Percentiles rank a stretch among this genome's conserved stretches.
Conservation (phyloP, 1,284 basidiomycete species). For the Leccinum glutinopallens region DNA sequence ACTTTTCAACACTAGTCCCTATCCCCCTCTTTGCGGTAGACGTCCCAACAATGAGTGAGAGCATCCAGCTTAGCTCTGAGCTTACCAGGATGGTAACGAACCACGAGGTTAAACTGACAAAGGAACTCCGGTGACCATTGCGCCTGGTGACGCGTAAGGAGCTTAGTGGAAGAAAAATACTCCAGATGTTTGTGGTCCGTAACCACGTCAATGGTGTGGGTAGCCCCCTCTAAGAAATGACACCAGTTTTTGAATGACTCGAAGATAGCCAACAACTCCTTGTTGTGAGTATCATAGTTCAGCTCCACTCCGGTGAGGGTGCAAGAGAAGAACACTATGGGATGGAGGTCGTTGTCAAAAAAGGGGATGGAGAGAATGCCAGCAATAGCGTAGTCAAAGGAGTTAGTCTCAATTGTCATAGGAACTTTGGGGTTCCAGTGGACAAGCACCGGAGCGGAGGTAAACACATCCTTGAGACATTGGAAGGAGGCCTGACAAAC, state of each 20-base stretch:
- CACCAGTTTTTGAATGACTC: not conserved
- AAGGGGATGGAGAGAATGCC: constrained; percentile 32
- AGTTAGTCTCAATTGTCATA: constrained; percentile 27
- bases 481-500: not conserved
- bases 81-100: too few relatives aligned
- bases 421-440: constrained; percentile 6
- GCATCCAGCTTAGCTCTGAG: constrained; percentile 29
- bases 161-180: too few relatives aligned
- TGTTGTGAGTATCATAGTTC: constrained; percentile 5
- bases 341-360: not conserved
- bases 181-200: too few relatives aligned
- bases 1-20: too few relatives aligned
- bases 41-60: constrained; percentile 27
- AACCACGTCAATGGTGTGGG: too few relatives aligned
- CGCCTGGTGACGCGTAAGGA: too few relatives aligned
- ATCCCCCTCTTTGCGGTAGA: constrained; percentile 10
- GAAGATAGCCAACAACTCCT: not conserved
- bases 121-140: too few relatives aligned
- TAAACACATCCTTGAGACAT: constrained; percentile 2
- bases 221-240: not conserved
- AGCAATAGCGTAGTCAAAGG: constrained; percentile 39
- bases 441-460: constrained; percentile 1
- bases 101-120: too few relatives aligned
- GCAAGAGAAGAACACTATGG: not conserved
- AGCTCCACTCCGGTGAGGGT: not conserved